Evolutionary conservation across 768 basidiomycete species (phyloP).

Genomic region (Mycena amicta): DNA sequence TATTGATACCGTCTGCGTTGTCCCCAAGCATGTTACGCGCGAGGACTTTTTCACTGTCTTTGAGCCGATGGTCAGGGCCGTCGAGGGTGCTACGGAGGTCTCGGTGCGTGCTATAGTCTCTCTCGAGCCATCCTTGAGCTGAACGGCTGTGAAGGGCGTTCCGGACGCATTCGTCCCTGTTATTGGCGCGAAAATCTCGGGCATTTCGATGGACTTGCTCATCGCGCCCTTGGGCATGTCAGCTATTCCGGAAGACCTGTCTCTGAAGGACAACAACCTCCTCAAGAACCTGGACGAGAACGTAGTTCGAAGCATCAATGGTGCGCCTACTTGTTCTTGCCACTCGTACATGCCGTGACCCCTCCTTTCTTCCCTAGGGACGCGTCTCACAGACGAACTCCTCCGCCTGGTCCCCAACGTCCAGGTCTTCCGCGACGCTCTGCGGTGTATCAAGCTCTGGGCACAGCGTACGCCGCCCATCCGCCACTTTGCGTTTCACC

Average conservation of each 20-base stretch:
- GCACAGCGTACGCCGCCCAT: conserved; percentile 72
- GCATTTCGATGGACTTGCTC: conserved; percentile 92
- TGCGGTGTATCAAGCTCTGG: conserved; percentile 97
- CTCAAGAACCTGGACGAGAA: conserved; percentile 91
- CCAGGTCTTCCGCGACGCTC: conserved; percentile 88
- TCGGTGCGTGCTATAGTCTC: conserved; percentile 59
- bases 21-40: conserved; percentile 91
- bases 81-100: conserved; percentile 85
- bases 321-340: conserved; percentile 38
- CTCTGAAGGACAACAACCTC: conserved; percentile 87
- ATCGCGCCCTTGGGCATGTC: conserved; percentile 87
- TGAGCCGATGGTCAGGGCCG: conserved; percentile 81
- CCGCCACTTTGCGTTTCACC: neutral
- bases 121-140: neutral
- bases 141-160: conserved; percentile 66
- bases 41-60: conserved; percentile 95
- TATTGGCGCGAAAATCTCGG: conserved; percentile 85
- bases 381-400: conserved; percentile 94
- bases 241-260: conserved; percentile 88
- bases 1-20: conserved; percentile 96
- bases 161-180: conserved; percentile 97
- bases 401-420: conserved; percentile 93
- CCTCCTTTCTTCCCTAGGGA: conserved; percentile 72
- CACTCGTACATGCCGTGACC: conserved; percentile 12
- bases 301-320: conserved; percentile 91